phyloP scores from a whole-genome alignment of 1,284 basidiomycete species.

The Apiotrichum brassicae region DNA sequence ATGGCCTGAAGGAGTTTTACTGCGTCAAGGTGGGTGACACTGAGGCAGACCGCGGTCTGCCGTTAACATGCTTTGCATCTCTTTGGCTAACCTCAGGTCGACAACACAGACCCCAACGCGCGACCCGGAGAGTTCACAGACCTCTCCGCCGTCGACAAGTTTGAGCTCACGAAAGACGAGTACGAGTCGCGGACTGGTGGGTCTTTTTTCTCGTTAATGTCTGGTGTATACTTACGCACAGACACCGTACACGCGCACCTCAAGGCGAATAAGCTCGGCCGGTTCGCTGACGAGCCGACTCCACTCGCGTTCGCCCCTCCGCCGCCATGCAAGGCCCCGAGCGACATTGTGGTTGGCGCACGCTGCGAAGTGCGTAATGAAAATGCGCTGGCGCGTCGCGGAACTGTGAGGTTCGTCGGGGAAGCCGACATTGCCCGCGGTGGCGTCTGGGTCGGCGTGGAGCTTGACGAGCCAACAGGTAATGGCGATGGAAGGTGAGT shows the following conservation, averaged over 20 bases:
- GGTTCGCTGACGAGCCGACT: constrained; percentile 58
- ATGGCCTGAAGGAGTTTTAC: constrained; percentile 54
- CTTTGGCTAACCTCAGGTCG: constrained; percentile 65
- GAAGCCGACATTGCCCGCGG: constrained; percentile 61
- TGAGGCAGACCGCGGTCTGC: no score
- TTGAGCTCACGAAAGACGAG: constrained; percentile 75
- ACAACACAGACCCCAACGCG: constrained; percentile 65
- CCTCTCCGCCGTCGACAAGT: constrained; percentile 81
- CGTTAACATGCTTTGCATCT: no score
- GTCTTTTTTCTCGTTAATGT: constrained; percentile 8
- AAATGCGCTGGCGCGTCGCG: constrained; percentile 63
- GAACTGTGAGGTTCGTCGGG: constrained; percentile 79
- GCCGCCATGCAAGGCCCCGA: constrained; percentile 20
- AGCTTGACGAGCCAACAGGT: constrained; percentile 93
- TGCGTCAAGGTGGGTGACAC: constrained; percentile 62
- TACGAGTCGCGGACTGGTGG: constrained; percentile 73
- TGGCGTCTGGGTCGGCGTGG: constrained; percentile 77
- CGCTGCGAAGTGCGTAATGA: constrained; percentile 72
- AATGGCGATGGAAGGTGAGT: constrained; percentile 92
- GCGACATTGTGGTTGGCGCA: constrained; percentile 53
- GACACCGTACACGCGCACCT: constrained; percentile 90
- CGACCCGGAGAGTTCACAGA: constrained; percentile 61
- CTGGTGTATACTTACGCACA: constrained; percentile 34
- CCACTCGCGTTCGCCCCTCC: constrained; percentile 24
- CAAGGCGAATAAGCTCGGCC: constrained; percentile 77